Evolutionary conservation across 202 grass and related monocot species (phyloP).

Genomic region (Panicum virgatum): DNA sequence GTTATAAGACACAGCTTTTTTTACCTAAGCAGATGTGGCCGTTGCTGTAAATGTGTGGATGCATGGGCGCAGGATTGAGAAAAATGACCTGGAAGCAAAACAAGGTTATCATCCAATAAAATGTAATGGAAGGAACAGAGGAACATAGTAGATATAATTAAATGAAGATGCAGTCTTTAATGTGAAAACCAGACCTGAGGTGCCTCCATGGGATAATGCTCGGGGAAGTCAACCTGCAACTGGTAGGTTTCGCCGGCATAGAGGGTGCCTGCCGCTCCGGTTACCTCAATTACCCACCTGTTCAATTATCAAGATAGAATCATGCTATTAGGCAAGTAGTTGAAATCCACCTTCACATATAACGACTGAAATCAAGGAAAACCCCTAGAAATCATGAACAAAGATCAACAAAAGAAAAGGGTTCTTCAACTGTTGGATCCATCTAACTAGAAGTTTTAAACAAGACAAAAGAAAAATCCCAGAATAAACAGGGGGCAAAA

Average conservation of each 20-base stretch:
- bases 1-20: conserved; percentile 11
- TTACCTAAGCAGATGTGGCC: conserved; percentile 98
- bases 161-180: background rate
- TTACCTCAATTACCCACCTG: conserved; percentile 90
- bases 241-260: conserved; percentile 83
- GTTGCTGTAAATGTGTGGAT: conserved; percentile 96
- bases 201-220: conserved; percentile 97
- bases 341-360: conserved; percentile 14
- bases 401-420: background rate
- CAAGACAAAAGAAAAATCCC: background rate
- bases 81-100: conserved; percentile 76
- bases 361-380: background rate
- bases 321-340: background rate
- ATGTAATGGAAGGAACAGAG: conserved; percentile 4
- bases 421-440: background rate
- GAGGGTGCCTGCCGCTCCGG: conserved; percentile 73
- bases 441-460: background rate
- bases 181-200: conserved; percentile 59
- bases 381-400: conserved; percentile 30
- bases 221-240: conserved; percentile 87
- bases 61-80: conserved; percentile 78
- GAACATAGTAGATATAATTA: background rate
- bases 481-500: background rate
- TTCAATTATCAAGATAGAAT: conserved; percentile 9
- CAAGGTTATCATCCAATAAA: background rate